Evolutionary conservation across 768 basidiomycete species (phyloP).

Genomic region (Leccinum aurantiacum): DNA sequence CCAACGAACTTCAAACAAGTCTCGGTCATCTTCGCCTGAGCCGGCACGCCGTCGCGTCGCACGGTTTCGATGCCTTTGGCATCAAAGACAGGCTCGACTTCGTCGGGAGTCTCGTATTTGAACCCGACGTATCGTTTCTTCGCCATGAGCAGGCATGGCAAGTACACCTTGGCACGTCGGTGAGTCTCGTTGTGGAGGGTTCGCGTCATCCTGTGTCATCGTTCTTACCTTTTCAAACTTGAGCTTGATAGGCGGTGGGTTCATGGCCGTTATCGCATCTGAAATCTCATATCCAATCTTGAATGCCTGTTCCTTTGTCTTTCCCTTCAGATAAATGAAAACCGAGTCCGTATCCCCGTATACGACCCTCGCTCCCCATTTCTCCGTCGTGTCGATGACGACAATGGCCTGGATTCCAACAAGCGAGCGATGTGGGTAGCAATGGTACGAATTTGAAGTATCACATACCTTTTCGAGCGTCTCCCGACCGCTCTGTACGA

Average conservation of each 20-base stretch:
- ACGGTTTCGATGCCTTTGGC: slow-evolving; percentile 99
- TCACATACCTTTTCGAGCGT: slow-evolving; percentile 82
- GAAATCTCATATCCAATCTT: slow-evolving; percentile 91
- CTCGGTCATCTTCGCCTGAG: slow-evolving; percentile 92
- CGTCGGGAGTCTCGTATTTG: slow-evolving; percentile 86
- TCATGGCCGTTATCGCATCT: slow-evolving; percentile 78
- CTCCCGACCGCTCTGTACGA: slow-evolving; percentile 95
- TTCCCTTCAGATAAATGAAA: slow-evolving; percentile 88
- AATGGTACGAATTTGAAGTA: not conserved
- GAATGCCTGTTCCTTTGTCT: slow-evolving; percentile 92
- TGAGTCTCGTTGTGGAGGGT: not conserved
- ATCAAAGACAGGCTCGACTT: slow-evolving; percentile 78
- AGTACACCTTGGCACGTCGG: slow-evolving; percentile 68
- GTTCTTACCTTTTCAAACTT: slow-evolving; percentile 91
- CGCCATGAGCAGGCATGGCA: slow-evolving; percentile 92
- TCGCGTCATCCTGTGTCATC: not conserved
- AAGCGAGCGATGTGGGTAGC: not conserved
- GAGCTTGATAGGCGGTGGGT: slow-evolving; percentile 89
- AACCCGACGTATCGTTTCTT: slow-evolving; percentile 99
- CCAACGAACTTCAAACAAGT: slow-evolving; percentile 73
- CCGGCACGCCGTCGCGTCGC: slow-evolving; percentile 86
- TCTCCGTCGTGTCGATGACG: slow-evolving; percentile 68
- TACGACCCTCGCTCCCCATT: slow-evolving; percentile 92
- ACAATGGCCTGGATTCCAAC: slow-evolving; percentile 64
- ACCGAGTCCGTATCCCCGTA: slow-evolving; percentile 98